Evolutionary conservation across 371 early-diverging fungal species (phyloP).

Genomic region (Mucor mucedo): DNA sequence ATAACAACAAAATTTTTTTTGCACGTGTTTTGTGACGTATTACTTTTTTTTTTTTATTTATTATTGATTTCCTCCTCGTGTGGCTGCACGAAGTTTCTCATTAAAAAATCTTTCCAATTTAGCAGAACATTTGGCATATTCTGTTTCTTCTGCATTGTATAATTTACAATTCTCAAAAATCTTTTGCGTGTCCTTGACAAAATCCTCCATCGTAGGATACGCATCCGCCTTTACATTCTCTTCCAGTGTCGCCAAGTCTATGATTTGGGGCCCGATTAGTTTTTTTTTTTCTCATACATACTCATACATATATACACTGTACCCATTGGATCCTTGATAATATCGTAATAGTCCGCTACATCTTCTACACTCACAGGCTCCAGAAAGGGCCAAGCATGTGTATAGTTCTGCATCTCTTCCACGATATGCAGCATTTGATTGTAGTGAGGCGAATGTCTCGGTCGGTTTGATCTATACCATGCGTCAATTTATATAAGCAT

Average conservation of each 20-base stretch:
- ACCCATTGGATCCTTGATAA: constrained; percentile 99
- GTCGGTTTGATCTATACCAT: constrained; percentile 54
- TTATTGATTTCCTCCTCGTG: background rate
- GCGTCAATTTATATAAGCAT: background rate
- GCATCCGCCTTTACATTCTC: constrained; percentile 59
- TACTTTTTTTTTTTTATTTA: background rate
- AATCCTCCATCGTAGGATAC: constrained; percentile 51
- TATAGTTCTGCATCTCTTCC: constrained; percentile 76
- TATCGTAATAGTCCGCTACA: constrained; percentile 96
- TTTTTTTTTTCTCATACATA: no score
- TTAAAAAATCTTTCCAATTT: constrained; percentile 56
- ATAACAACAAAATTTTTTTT: background rate
- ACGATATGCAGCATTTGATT: constrained; percentile 78
- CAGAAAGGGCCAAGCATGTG: constrained; percentile 96
- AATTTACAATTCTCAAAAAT: constrained; percentile 57
- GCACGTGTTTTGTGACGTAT: constrained; percentile 4
- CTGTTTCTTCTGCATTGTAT: constrained; percentile 69
- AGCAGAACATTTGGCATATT: constrained; percentile 69
- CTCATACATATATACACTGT: background rate
- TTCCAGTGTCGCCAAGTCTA: constrained; percentile 66
- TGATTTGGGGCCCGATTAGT: no score
- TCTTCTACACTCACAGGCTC: constrained; percentile 93
- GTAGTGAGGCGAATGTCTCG: constrained; percentile 61
- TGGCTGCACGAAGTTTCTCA: constrained; percentile 36
- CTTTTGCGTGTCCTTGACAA: constrained; percentile 42